Evolutionary conservation across 2,329 filamentous ascomycete species (phyloP).

Genomic region (Sphaerostilbella broomeana): DNA sequence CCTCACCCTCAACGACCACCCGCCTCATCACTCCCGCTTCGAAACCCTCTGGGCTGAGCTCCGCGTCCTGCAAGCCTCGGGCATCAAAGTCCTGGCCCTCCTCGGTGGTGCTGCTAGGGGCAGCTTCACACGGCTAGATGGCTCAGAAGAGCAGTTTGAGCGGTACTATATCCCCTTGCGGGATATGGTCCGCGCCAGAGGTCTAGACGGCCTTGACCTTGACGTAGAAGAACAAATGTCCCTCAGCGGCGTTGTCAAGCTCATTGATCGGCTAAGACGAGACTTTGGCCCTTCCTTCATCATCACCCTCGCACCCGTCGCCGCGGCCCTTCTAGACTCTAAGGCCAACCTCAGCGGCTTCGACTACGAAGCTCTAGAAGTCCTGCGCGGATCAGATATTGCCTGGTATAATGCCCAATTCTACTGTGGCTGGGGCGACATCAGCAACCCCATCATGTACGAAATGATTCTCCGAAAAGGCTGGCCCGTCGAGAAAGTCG

Average conservation of each 20-base stretch:
- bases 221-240: constrained; percentile 75
- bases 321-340: constrained; percentile 57
- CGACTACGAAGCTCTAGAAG: constrained; percentile 68
- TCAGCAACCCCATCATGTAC: constrained; percentile 40
- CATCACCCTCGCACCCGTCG: constrained; percentile 76
- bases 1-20: constrained; percentile 75
- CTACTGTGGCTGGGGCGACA: constrained; percentile 79
- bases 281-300: constrained; percentile 68
- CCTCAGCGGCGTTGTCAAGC: constrained; percentile 55
- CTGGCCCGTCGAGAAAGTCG: constrained; percentile 66
- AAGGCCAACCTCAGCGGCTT: constrained; percentile 69
- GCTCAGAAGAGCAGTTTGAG: constrained; percentile 57
- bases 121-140: constrained; percentile 56
- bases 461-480: constrained; percentile 51
- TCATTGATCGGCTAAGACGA: constrained; percentile 59
- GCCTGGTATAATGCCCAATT: constrained; percentile 89
- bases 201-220: constrained; percentile 65
- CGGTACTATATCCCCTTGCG: constrained; percentile 64
- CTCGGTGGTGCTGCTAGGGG: constrained; percentile 78
- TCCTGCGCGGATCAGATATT: constrained; percentile 57
- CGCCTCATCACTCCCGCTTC: constrained; percentile 60
- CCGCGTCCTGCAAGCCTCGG: constrained; percentile 60
- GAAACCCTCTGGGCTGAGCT: constrained; percentile 74
- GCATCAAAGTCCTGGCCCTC: constrained; percentile 79
- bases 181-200: constrained; percentile 54